Evolutionary conservation across 2,329 filamentous ascomycete species (phyloP).

Genomic region (Seiridium cupressi): DNA sequence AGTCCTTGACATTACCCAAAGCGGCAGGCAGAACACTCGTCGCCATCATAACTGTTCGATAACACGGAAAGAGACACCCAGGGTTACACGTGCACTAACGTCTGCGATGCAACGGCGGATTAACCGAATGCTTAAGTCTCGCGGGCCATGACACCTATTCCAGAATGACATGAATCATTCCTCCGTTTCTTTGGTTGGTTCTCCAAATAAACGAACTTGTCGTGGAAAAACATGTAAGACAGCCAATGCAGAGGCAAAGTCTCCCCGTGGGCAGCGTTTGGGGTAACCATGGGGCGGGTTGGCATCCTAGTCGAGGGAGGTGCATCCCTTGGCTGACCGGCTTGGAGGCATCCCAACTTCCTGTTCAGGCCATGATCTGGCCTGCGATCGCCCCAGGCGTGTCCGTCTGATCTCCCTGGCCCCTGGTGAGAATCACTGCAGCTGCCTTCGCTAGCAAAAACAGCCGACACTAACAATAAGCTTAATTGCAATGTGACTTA

Average conservation of each 20-base stretch:
- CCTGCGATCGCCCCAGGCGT: background rate
- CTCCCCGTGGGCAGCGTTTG: background rate
- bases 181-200: too few species aligned
- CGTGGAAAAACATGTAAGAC: background rate
- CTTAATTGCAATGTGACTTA: background rate
- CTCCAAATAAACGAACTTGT: background rate
- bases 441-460: background rate
- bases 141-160: background rate
- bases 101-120: background rate
- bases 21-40: background rate
- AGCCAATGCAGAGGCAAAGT: background rate
- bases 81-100: background rate
- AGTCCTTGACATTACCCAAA: background rate
- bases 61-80: background rate
- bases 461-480: conserved; percentile 1
- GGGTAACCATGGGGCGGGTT: background rate
- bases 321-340: background rate
- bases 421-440: background rate
- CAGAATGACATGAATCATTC: background rate
- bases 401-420: background rate
- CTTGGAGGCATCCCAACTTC: background rate
- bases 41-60: background rate
- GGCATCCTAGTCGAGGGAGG: conserved; percentile 3
- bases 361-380: background rate
- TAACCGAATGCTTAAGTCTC: background rate